Base-by-base conservation (phyloP, 2,329 filamentous ascomycete genomes). In the Aspergillus tubingensis region DNA sequence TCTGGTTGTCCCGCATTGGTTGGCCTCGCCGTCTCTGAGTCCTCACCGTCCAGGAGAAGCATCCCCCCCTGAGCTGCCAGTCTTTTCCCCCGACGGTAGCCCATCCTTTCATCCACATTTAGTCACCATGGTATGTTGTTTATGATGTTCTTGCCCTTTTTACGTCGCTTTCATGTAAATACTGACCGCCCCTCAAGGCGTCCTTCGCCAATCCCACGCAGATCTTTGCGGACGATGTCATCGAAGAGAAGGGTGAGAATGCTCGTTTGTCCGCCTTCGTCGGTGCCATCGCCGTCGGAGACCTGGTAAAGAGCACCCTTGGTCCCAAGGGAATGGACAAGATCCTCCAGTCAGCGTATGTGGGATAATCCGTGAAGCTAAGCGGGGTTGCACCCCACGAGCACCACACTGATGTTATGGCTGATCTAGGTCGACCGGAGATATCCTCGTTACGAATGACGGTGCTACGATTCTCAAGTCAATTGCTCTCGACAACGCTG, bases 271-370 rank as follows among this genome's bases (percentile, higher is more conserved):
- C 92, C n/a, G 94, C 94, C 67, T 99, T 99, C 73, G 94, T 99
- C 58, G 95, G 95, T 71, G 95, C 95, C 76, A 99, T 99, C 74
- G 95, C 95, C 58, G 95, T 99, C 50, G 95, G 95, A 57, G 95
- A 99, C 72, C 81, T 99, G 68, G 95, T 99, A 57, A 99, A 99
- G 86, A 96, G 91, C 78, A 98, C 95, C 10, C 82, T 99, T 36
- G 95, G 95, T 6, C 95, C 95, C 39, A 98, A 98, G 83, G 95
- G 95, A 70, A 98, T 98, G 93, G 95, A 98, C 84, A 97, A 96
- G 84, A 96, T 96, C 77, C 83, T 96, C 75, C 92, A 96, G 79
- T 96, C 92, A 77, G 93, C 91, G 90, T 95, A 87, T 66, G 89
- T 86, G 62, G 57, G 50, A 49, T 50, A 53, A 53, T 59, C 41